These are phyloP conservation scores for Aegilops sharonensis DNA, from an alignment of 176 grass and related monocot species.

Conservation along the genomic window DNA sequence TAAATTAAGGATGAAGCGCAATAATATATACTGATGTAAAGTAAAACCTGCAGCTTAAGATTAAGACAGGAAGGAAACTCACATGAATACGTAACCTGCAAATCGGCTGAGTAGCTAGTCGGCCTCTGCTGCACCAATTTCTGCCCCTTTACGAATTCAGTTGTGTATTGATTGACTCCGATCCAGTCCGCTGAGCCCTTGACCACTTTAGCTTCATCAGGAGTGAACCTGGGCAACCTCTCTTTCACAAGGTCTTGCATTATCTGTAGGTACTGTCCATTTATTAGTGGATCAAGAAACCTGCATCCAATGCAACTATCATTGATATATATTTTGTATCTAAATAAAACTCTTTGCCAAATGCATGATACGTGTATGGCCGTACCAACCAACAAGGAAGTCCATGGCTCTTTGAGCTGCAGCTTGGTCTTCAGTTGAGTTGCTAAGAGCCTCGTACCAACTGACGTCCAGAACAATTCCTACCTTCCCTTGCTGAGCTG, in stretches of 20 bases:
- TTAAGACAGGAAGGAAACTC: too few species aligned
- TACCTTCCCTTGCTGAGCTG: conserved; percentile 53
- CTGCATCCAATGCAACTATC: conserved; percentile 23
- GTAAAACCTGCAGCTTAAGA: too few species aligned
- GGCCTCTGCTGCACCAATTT: conserved; percentile 33
- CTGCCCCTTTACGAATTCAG: conserved; percentile 61
- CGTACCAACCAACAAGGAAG: conserved; percentile 84
- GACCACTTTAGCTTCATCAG: conserved; percentile 72
- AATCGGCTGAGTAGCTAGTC: conserved; percentile 66
- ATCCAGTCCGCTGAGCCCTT: conserved; percentile 87
- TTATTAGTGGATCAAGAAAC: conserved; percentile 74
- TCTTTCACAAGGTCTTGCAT: conserved; percentile 70
- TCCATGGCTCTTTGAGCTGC: conserved; percentile 85
- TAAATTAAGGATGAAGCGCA: too few species aligned
- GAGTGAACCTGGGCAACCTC: conserved; percentile 61
- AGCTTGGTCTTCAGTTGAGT: conserved; percentile 61
- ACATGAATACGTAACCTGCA: too few species aligned
- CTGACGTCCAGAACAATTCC: conserved; percentile 70
- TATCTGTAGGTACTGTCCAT: conserved; percentile 60
- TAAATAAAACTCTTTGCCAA: neutral
- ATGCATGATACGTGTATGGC: conserved; percentile 17
- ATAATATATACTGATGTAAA: too few species aligned
- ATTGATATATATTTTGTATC: neutral
- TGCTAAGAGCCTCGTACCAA: conserved; percentile 63
- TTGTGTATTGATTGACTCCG: conserved; percentile 87